Percentiles rank a stretch among this genome's conserved stretches.
phyloP scores from a whole-genome alignment of 306 rosid species.

The Mimosa pudica region DNA sequence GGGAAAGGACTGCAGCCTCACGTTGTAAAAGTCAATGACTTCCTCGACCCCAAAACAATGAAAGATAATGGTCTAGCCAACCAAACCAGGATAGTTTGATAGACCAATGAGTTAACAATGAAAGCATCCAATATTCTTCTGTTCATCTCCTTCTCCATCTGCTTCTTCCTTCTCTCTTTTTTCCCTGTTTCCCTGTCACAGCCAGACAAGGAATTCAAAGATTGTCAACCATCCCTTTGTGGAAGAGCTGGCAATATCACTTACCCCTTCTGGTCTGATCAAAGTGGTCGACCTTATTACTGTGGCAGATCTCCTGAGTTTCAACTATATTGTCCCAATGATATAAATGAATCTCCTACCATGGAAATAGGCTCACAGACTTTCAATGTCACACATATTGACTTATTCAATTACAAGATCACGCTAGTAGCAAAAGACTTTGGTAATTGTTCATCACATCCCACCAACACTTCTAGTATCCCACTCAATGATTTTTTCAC shows the following conservation, averaged over 20 bases:
- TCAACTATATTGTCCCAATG: background rate
- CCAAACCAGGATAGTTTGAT: too few species aligned
- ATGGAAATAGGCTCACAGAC: background rate
- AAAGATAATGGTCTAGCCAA: too few species aligned
- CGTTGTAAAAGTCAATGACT: too few species aligned
- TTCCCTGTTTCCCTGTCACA: background rate
- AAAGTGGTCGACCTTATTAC: too few species aligned
- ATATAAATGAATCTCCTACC: background rate
- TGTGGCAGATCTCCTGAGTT: background rate
- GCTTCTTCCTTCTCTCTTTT: background rate
- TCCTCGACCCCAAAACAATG: too few species aligned
- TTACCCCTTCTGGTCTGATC: background rate
- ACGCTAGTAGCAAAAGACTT: background rate
- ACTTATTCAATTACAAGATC: background rate
- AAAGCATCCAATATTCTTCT: background rate
- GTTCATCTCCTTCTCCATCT: background rate
- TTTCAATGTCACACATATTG: background rate
- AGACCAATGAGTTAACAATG: background rate
- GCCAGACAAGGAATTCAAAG: background rate
- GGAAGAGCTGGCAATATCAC: background rate
- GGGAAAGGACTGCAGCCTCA: too few species aligned
- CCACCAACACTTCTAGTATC: background rate
- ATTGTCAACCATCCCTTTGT: slow-evolving; percentile 14
- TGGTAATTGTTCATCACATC: background rate
- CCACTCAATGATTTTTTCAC: background rate